These are phyloP conservation scores for Ustilago bromivora DNA, from an alignment of 1,284 basidiomycete genomes.

Conservation along the genomic window DNA sequence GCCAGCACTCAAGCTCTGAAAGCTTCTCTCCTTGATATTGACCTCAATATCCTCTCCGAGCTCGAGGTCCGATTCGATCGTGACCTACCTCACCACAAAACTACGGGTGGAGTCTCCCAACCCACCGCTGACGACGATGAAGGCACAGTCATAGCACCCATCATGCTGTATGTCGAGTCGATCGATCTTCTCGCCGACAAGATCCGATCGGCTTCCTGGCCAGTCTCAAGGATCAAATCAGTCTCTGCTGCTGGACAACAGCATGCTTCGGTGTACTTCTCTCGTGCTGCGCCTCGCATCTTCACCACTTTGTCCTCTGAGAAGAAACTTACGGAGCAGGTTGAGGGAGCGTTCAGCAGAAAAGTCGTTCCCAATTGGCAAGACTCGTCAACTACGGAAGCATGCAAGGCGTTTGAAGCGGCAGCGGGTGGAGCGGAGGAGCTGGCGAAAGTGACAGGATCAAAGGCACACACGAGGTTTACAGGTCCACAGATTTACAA, in stretches of 20 bases:
- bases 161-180: conserved; percentile 85
- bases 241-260: conserved; percentile 87
- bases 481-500: conserved; percentile 86
- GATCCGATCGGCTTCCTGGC: conserved; percentile 76
- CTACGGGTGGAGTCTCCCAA: conserved; percentile 72
- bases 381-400: conserved; percentile 83
- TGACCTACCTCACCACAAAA: conserved; percentile 80
- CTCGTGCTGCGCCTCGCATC: conserved; percentile 73
- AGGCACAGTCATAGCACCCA: conserved; percentile 79
- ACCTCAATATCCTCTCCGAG: conserved; percentile 78
- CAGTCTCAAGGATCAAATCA: conserved; percentile 75
- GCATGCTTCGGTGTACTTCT: conserved; percentile 92
- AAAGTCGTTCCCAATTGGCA: conserved; percentile 87
- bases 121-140: conserved; percentile 24
- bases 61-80: conserved; percentile 82
- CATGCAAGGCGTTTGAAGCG: conserved; percentile 77
- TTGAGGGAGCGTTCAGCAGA: conserved; percentile 77
- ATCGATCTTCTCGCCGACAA: conserved; percentile 81
- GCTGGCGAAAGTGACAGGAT: conserved; percentile 82
- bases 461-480: conserved; percentile 87
- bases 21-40: conserved; percentile 75
- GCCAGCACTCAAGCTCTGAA: conserved; percentile 89
- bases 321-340: conserved; percentile 72
- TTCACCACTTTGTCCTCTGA: conserved; percentile 75
- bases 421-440: conserved; percentile 77